Percentiles rank a stretch among this genome's conserved stretches.
Conservation (phyloP, 768 basidiomycete genomes). For the Chalciporus sphaerocephalus region DNA sequence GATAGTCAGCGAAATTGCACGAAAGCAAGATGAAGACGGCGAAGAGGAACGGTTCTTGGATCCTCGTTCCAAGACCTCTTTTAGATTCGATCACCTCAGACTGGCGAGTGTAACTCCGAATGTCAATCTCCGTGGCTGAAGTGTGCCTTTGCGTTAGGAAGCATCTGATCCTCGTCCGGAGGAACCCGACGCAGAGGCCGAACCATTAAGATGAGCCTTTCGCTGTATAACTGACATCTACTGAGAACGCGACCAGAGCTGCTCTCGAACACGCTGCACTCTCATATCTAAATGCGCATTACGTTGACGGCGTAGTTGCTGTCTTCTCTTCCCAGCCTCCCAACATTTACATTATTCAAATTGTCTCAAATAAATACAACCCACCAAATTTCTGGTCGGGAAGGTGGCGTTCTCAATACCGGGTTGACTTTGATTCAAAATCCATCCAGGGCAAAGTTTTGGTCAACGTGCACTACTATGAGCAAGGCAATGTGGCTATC, state of each 20-base stretch:
- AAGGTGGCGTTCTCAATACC: slow-evolving; percentile 88
- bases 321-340: slow-evolving; percentile 56
- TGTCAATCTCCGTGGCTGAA: slow-evolving; percentile 7
- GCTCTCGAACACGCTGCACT: slow-evolving; percentile 67
- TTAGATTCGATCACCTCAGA: slow-evolving; percentile 80
- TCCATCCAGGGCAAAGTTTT: slow-evolving; percentile 68
- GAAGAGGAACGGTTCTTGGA: slow-evolving; percentile 75
- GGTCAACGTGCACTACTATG: slow-evolving; percentile 93
- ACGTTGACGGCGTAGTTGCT: slow-evolving; percentile 69
- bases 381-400: slow-evolving; percentile 94
- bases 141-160: slow-evolving; percentile 46
- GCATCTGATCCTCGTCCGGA: slow-evolving; percentile 66
- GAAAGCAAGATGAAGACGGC: slow-evolving; percentile 39
- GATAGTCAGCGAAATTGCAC: slow-evolving; percentile 73
- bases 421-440: slow-evolving; percentile 58
- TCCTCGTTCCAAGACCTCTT: slow-evolving; percentile 72
- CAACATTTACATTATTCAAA: slow-evolving; percentile 60
- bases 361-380: slow-evolving; percentile 97
- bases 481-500: slow-evolving; percentile 82
- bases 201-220: slow-evolving; percentile 66
- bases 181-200: slow-evolving; percentile 59
- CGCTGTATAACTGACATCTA: not conserved
- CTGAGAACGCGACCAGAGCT: slow-evolving; percentile 38
- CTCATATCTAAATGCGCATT: slow-evolving; percentile 77
- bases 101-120: slow-evolving; percentile 49